A percentile compares a stretch with the other conserved stretches of the same genome.
Evolutionary conservation across 2,329 filamentous ascomycete species (phyloP).

Genomic region (Calonectria fujianensis): DNA sequence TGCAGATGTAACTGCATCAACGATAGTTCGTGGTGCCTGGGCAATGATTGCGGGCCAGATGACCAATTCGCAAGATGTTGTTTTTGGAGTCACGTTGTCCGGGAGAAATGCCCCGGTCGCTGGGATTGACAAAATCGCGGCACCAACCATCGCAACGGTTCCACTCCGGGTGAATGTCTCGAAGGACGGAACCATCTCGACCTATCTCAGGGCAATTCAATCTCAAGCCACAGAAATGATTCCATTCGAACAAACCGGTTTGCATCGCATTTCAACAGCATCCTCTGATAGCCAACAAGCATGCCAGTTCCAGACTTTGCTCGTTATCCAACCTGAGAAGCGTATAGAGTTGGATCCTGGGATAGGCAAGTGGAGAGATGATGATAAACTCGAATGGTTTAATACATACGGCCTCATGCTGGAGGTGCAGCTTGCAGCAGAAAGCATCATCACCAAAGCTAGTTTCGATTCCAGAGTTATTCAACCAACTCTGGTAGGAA

Average conservation of each 20-base stretch:
- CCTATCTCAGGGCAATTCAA: slow-evolving; percentile 62
- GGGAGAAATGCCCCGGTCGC: slow-evolving; percentile 51
- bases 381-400: background rate
- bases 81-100: slow-evolving; percentile 51
- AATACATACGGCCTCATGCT: slow-evolving; percentile 27
- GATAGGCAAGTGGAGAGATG: background rate
- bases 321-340: slow-evolving; percentile 34
- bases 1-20: slow-evolving; percentile 27
- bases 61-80: slow-evolving; percentile 45
- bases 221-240: slow-evolving; percentile 38
- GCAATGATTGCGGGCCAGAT: slow-evolving; percentile 48
- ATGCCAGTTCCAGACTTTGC: slow-evolving; percentile 35
- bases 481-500: background rate
- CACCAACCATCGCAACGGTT: slow-evolving; percentile 35
- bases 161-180: slow-evolving; percentile 49
- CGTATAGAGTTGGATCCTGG: background rate
- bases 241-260: slow-evolving; percentile 36
- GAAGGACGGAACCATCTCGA: slow-evolving; percentile 54
- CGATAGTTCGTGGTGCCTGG: slow-evolving; percentile 55
- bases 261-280: slow-evolving; percentile 33
- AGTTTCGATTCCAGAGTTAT: slow-evolving; percentile 28
- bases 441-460: background rate
- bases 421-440: background rate
- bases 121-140: slow-evolving; percentile 49
- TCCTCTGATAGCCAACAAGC: background rate